phyloP scores from a whole-genome alignment of 768 basidiomycete genomes.

The Leccinellum rugosiceps region DNA sequence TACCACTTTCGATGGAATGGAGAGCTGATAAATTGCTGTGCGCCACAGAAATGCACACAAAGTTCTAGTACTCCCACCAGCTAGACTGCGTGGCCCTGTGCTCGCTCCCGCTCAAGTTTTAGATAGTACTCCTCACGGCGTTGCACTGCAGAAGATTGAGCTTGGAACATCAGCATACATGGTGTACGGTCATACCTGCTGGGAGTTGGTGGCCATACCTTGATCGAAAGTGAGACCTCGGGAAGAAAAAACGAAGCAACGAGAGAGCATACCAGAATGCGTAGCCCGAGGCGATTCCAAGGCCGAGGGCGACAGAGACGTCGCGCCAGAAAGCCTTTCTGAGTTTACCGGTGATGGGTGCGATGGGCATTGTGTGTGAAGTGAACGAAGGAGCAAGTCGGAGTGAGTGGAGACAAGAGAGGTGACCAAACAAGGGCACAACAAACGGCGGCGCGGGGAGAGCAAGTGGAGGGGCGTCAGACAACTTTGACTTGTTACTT shows the following conservation, averaged over 20 bases:
- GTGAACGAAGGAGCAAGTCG: conserved; percentile 29
- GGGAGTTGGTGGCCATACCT: conserved; percentile 87
- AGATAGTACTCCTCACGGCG: conserved; percentile 84
- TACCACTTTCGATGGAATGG: too few relatives aligned
- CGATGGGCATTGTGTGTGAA: conserved; percentile 72
- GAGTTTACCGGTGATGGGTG: conserved; percentile 91
- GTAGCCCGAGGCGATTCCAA: conserved; percentile 73
- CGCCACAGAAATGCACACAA: too few relatives aligned
- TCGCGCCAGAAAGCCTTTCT: conserved; percentile 92
- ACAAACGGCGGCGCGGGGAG: conserved; percentile 23
- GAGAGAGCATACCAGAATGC: conserved; percentile 70
- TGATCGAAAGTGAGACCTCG: conserved; percentile 24
- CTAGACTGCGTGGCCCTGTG: conserved; percentile 16
- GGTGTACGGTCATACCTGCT: conserved; percentile 46
- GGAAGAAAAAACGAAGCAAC: conserved; percentile 8
- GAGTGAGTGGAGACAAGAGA: conserved; percentile 9
- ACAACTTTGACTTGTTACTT: conserved; percentile 14
- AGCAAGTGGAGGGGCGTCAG: conserved; percentile 16
- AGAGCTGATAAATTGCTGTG: too few relatives aligned
- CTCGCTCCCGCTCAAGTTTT: conserved; percentile 67
- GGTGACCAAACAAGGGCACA: conserved; percentile 32
- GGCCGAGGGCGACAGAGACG: conserved; percentile 66
- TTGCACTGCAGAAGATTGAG: conserved; percentile 54
- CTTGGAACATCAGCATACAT: conserved; percentile 3
- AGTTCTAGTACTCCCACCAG: conserved; percentile 3